Conservation (phyloP, 176 grass and related monocot species). For the Eleusine coracana region DNA sequence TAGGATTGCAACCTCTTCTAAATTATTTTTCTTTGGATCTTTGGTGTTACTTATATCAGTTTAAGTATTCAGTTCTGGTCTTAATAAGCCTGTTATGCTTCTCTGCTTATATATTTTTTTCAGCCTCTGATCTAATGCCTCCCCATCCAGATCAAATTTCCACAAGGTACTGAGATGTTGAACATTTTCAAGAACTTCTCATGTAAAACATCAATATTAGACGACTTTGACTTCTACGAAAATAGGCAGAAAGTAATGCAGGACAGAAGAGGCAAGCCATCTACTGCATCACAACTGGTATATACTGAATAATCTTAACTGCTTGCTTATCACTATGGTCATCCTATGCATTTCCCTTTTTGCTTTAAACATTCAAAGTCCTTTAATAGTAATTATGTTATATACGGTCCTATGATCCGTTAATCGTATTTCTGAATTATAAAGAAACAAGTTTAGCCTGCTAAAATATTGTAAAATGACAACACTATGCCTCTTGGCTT, state of each 20-base stretch:
- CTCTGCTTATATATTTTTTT: constrained; percentile 7
- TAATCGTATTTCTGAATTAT: constrained; percentile 21
- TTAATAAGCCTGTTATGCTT: constrained; percentile 26
- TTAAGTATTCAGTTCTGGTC: constrained; percentile 4
- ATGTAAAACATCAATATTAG: constrained; percentile 88
- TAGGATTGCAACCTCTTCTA: neutral
- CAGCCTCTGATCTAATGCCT: constrained; percentile 18
- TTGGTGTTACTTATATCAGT: constrained; percentile 19
- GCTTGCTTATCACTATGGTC: constrained; percentile 5
- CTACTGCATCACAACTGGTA: constrained; percentile 48
- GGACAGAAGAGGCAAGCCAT: constrained; percentile 67
- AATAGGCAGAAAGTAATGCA: constrained; percentile 90
- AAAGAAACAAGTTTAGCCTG: constrained; percentile 10
- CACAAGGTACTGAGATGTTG: constrained; percentile 80
- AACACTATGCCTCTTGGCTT: constrained; percentile 25
- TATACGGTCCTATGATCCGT: neutral
- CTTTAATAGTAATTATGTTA: constrained; percentile 4
- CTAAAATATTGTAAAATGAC: constrained; percentile 17
- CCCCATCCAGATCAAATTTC: constrained; percentile 65
- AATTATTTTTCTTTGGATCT: constrained; percentile 25
- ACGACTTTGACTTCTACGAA: constrained; percentile 89
- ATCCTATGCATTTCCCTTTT: constrained; percentile 4
- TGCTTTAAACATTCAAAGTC: neutral
- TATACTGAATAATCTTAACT: constrained; percentile 8
- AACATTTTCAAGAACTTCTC: constrained; percentile 85